Conservation (phyloP, 148 eudicot genomes). For the Cornus kousa region DNA sequence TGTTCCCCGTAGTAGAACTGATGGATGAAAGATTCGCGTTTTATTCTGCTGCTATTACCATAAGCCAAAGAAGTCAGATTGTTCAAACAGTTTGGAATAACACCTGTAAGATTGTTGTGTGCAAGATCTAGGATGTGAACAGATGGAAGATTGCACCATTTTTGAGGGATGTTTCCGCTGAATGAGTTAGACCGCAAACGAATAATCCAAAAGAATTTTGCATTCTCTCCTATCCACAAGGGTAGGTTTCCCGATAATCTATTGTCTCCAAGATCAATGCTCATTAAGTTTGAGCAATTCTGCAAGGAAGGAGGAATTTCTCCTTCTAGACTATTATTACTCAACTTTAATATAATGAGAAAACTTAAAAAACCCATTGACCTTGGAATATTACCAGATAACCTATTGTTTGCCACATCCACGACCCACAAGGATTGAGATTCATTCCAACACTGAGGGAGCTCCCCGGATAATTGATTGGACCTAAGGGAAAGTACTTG, state of each 20-base stretch:
- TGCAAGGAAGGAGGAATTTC: constrained; percentile 18
- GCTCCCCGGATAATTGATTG: background rate
- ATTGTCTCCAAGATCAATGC: background rate
- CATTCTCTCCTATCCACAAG: background rate
- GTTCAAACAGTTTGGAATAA: background rate
- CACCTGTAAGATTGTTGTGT: background rate
- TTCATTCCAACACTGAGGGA: background rate
- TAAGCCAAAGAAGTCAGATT: background rate
- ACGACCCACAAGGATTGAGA: background rate
- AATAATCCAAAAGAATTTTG: background rate
- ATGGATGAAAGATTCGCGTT: too few relatives aligned
- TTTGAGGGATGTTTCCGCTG: background rate
- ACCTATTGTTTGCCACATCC: constrained; percentile 10
- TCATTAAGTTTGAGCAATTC: background rate
- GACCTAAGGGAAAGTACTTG: constrained; percentile 21
- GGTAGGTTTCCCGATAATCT: background rate
- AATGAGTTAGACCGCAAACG: background rate
- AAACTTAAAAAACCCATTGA: constrained; percentile 12
- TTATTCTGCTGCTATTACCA: background rate
- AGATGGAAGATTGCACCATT: background rate
- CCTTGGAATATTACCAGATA: constrained; percentile 23
- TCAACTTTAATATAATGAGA: constrained; percentile 14
- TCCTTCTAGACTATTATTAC: constrained; percentile 24
- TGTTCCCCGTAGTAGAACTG: background rate
- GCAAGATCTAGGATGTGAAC: background rate